Evolutionary conservation across 805 yeast species (phyloP), one percentile per base, ranked within the genome.

Genomic region (Candida ovalis): DNA sequence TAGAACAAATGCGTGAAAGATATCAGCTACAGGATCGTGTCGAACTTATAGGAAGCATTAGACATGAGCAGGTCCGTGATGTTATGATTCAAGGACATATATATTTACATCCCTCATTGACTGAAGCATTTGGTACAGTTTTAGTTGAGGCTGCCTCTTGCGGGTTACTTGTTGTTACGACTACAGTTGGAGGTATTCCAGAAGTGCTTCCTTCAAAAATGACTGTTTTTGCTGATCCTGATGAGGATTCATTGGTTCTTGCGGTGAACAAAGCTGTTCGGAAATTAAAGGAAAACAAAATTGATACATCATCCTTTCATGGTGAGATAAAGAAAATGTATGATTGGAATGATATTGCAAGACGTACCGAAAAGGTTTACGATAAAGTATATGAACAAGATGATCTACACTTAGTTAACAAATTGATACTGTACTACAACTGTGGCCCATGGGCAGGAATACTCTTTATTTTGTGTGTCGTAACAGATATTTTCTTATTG

Each of bases 101-200:
- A 10, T 94, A 91, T 63, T 67, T 94, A 25, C 98, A 94, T 66
- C 91, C 99, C 0, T 84, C 97, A 0, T 73, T 94, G 37, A 94
- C 98, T 0, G 99, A 94, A 64, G 99, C 98, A 0, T 94, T 94
- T 68, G 99, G 99, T 2, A 94, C 99, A 0, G 98, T 89, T 0
- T 70, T 94, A 10, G 96, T 94, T 0, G 99, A 94, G 63, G 99
- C 99, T 0, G 99, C 97, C 0, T 86, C 96, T 1, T 94, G 98
- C 71, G 97, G 97, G 0, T 66, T 94, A 33, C 74, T 88, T 18
- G 96, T 94, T 2, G 99, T 94, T 0, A 90, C 97, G 0, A 94
- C 99, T 0, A 81, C 82, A 49, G 99, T 94, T 0, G 99, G 99
- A 12, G 99, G 99, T 4, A 91, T 94, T 36, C 97, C 97, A 0